A percentile compares a stretch with the other conserved stretches of the same genome.
Evolutionary conservation across 1,284 basidiomycete genomes (phyloP).

Genomic region (Trichosporon ovoides): DNA sequence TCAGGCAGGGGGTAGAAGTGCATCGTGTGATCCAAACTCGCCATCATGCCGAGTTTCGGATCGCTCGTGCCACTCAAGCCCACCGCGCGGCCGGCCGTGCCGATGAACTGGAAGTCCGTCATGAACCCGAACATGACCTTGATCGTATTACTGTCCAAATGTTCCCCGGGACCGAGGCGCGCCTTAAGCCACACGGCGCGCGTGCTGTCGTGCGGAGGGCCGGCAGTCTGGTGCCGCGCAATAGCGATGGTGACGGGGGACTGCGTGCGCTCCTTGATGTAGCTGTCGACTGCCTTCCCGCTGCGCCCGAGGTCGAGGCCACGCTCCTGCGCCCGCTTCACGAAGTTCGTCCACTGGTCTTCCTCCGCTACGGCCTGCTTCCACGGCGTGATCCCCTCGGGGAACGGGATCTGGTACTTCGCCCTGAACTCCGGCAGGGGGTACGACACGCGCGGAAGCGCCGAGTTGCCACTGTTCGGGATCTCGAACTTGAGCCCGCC

Average conservation of each 20-base stretch:
- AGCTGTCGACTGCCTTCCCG: constrained; percentile 36
- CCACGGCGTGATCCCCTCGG: constrained; percentile 54
- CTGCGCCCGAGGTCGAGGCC: constrained; percentile 20
- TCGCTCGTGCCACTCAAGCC: constrained; percentile 54
- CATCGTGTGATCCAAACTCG: constrained; percentile 76
- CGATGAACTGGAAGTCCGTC: constrained; percentile 74
- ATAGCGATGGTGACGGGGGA: constrained; percentile 64
- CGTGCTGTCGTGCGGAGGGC: constrained; percentile 28
- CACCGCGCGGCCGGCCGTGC: constrained; percentile 60
- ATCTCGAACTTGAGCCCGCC: constrained; percentile 17
- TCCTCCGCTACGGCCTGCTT: constrained; percentile 61
- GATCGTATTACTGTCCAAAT: constrained; percentile 66
- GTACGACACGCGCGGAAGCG: constrained; percentile 3
- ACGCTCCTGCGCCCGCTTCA: constrained; percentile 21
- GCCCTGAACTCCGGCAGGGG: constrained; percentile 19
- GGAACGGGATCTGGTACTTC: constrained; percentile 33
- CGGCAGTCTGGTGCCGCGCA: constrained; percentile 19
- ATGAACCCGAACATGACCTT: constrained; percentile 86
- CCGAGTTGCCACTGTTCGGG: constrained; percentile 5
- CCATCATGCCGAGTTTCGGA: constrained; percentile 63
- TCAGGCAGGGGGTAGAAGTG: constrained; percentile 71
- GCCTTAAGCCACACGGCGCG: constrained; percentile 74
- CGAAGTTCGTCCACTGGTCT: constrained; percentile 50
- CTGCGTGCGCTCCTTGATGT: constrained; percentile 57
- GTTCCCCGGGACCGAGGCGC: constrained; percentile 55